These are phyloP conservation scores for Mimosa pudica DNA, from an alignment of 306 rosid genomes.

Conservation along the genomic window DNA sequence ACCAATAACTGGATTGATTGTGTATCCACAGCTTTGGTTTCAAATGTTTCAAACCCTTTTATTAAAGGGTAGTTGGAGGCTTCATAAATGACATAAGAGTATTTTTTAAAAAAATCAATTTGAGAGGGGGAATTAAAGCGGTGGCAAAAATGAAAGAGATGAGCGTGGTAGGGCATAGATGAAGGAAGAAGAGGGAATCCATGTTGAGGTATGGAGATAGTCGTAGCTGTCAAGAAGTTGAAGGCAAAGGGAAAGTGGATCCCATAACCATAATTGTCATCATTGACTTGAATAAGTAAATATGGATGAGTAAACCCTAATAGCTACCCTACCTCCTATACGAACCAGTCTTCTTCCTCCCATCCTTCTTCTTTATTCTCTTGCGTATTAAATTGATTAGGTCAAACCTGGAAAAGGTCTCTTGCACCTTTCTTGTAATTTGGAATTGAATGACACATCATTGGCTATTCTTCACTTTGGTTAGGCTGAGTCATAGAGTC, in stretches of 20 bases:
- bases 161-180: slow-evolving; percentile 3
- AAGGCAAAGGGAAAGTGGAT: slow-evolving; percentile 38
- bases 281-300: slow-evolving; percentile 25
- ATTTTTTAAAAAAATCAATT: no score
- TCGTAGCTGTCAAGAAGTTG: slow-evolving; percentile 42
- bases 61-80: slow-evolving; percentile 23
- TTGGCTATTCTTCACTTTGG: background rate
- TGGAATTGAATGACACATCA: background rate
- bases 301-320: slow-evolving; percentile 12
- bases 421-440: background rate
- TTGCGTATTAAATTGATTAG: background rate
- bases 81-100: slow-evolving; percentile 7
- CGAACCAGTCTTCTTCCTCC: background rate
- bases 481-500: background rate
- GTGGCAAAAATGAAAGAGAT: slow-evolving; percentile 13
- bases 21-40: background rate
- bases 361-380: background rate
- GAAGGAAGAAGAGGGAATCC: background rate
- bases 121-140: background rate
- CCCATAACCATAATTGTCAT: slow-evolving; percentile 25
- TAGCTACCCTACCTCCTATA: background rate
- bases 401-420: slow-evolving; percentile 28
- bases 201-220: slow-evolving; percentile 29
- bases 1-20: background rate
- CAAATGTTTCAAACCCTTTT: background rate